phyloP scores from a whole-genome alignment of 352 stramenopile species.

The Phytophthora cajani region DNA sequence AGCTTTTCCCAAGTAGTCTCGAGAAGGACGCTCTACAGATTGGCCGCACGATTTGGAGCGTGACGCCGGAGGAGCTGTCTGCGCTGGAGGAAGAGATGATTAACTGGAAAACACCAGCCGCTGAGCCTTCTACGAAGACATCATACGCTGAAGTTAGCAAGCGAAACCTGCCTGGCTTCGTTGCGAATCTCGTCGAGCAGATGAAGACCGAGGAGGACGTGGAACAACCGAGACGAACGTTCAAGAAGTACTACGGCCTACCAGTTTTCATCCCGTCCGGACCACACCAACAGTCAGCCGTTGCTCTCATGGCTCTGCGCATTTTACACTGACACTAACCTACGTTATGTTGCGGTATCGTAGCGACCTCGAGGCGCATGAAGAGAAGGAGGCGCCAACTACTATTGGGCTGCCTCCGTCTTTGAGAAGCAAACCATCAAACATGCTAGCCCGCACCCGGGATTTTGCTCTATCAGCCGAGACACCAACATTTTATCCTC shows the following conservation, averaged over 20 bases:
- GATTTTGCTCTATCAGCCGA: conserved; percentile 44
- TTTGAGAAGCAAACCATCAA: conserved; percentile 4
- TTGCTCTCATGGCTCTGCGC: neutral
- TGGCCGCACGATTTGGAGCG: conserved; percentile 44
- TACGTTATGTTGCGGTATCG: neutral
- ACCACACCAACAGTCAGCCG: neutral
- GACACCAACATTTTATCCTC: conserved; percentile 52
- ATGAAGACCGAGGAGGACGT: conserved; percentile 1
- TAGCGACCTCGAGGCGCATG: conserved; percentile 5
- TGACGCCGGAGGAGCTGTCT: conserved; percentile 40
- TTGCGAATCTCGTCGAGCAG: neutral
- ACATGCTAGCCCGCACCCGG: conserved; percentile 25
- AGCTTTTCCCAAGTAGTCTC: neutral
- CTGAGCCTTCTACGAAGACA: conserved; percentile 9
- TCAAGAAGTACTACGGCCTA: conserved; percentile 46
- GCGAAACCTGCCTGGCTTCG: conserved; percentile 12
- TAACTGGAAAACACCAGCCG: conserved; percentile 6
- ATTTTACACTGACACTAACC: neutral
- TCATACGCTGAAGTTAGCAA: conserved; percentile 39
- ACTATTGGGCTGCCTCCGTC: neutral
- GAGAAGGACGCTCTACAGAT: neutral
- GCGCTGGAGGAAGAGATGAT: conserved; percentile 26
- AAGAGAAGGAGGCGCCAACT: conserved; percentile 15
- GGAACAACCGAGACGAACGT: conserved; percentile 7
- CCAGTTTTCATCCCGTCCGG: conserved; percentile 23